phyloP scores from a whole-genome alignment of 2,329 filamentous ascomycete genomes.

The Pseudocercospora cruenta region DNA sequence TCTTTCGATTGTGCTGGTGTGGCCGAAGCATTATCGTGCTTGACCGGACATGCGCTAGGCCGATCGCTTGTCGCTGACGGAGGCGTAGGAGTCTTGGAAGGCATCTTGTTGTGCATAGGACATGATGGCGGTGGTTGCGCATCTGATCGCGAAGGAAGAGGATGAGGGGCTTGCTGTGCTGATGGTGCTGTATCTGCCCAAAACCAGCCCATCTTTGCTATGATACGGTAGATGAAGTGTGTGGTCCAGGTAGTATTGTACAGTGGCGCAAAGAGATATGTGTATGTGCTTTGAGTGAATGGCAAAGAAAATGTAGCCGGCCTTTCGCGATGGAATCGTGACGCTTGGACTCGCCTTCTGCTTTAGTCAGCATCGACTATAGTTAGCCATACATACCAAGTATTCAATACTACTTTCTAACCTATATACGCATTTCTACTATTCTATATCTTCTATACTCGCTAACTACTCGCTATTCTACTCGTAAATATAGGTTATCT shows the following conservation, averaged over 20 bases:
- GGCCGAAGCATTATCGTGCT: conserved; percentile 50
- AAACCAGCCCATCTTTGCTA: conserved; percentile 67
- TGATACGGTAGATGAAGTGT: not conserved
- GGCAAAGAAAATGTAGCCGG: conserved; percentile 10
- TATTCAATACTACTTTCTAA: too few species aligned
- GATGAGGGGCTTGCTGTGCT: conserved; percentile 50
- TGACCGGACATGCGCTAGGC: conserved; percentile 57
- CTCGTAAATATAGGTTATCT: too few species aligned
- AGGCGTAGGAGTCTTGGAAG: conserved; percentile 35
- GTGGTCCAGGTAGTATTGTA: not conserved
- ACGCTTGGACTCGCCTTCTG: conserved; percentile 14
- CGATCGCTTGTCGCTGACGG: conserved; percentile 31
- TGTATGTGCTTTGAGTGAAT: not conserved
- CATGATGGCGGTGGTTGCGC: conserved; percentile 67
- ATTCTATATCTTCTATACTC: too few species aligned
- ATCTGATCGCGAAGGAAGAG: conserved; percentile 47
- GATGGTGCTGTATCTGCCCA: conserved; percentile 62
- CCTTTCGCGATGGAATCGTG: conserved; percentile 9
- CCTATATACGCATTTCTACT: too few species aligned
- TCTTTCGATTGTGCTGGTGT: conserved; percentile 39
- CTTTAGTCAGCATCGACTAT: not conserved
- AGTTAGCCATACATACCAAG: too few species aligned
- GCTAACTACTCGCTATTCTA: too few species aligned
- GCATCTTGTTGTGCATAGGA: conserved; percentile 65
- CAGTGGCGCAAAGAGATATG: conserved; percentile 3